phyloP scores from a whole-genome alignment of 1,284 basidiomycete species.

The Cryptococcus hybrid region DNA sequence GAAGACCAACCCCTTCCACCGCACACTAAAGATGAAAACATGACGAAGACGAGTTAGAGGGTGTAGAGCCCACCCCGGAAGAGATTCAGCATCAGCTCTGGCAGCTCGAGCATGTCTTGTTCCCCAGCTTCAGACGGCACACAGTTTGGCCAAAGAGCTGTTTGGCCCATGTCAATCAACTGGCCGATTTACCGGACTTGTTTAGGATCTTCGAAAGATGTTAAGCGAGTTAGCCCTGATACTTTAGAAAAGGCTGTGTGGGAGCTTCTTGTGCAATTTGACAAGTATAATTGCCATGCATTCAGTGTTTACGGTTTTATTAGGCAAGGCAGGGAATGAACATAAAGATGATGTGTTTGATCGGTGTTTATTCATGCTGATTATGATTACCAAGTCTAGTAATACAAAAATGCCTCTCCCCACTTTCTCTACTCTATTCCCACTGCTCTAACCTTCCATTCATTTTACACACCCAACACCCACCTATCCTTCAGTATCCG shows the following conservation, averaged over 20 bases:
- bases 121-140: constrained; percentile 76
- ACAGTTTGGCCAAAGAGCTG: constrained; percentile 60
- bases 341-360: too few relatives aligned
- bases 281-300: too few relatives aligned
- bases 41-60: constrained; percentile 6
- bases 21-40: neutral
- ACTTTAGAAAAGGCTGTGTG: too few relatives aligned
- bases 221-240: constrained; percentile 37
- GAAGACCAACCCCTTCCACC: constrained; percentile 3
- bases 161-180: constrained; percentile 66
- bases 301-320: too few relatives aligned
- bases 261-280: too few relatives aligned
- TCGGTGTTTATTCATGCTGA: too few relatives aligned
- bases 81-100: constrained; percentile 59
- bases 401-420: too few relatives aligned
- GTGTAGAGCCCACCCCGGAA: constrained; percentile 13
- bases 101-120: constrained; percentile 85
- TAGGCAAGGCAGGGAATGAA: too few relatives aligned
- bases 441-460: too few relatives aligned
- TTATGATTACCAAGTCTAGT: too few relatives aligned
- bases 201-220: constrained; percentile 90
- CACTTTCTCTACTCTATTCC: too few relatives aligned
- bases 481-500: constrained; percentile 39
- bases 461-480: constrained; percentile 35
- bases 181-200: constrained; percentile 81